phyloP scores from a whole-genome alignment of 169 alveolate species.

The Miamiensis avidus region DNA sequence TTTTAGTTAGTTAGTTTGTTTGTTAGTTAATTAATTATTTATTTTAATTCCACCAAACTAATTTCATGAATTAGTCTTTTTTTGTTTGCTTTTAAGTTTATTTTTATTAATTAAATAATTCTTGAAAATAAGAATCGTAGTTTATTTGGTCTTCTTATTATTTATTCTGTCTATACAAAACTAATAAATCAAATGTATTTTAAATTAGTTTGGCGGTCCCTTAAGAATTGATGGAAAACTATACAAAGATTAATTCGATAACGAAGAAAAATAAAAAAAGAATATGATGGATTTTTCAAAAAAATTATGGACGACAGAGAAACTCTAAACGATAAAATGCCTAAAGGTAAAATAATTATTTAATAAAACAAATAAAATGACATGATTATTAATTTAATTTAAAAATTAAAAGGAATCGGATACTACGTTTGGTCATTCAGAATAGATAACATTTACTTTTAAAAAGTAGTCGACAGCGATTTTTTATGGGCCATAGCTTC shows the following conservation, averaged over 20 bases:
- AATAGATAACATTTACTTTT: background rate
- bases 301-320: background rate
- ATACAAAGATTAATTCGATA: background rate
- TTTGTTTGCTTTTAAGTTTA: too few relatives aligned
- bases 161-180: too few relatives aligned
- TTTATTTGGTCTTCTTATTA: too few relatives aligned
- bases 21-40: too few relatives aligned
- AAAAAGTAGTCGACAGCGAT: background rate
- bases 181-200: too few relatives aligned
- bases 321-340: background rate
- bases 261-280: background rate
- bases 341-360: background rate
- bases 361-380: too few relatives aligned
- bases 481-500: background rate
- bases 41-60: too few relatives aligned
- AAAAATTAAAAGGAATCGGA: background rate
- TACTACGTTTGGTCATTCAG: background rate
- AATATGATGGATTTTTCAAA: background rate
- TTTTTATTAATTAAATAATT: too few relatives aligned
- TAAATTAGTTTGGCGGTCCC: background rate
- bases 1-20: too few relatives aligned
- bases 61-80: too few relatives aligned
- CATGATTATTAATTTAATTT: background rate
- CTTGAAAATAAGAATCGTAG: too few relatives aligned
- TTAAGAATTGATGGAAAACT: background rate